phyloP scores from a whole-genome alignment of 768 basidiomycete genomes.

The Cystobasidium ongulense region DNA sequence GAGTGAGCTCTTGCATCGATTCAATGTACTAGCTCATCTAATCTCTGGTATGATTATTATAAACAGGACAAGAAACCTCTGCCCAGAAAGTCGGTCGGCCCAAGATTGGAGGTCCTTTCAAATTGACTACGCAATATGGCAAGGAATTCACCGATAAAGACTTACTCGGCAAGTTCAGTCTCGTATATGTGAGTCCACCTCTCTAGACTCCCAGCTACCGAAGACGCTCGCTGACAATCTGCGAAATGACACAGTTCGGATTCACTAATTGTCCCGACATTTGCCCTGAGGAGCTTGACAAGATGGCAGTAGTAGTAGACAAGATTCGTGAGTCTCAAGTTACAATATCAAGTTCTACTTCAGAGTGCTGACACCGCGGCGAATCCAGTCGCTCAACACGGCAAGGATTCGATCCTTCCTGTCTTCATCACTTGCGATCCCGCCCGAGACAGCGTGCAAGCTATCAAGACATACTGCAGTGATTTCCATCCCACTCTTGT shows the following conservation, averaged over 20 bases:
- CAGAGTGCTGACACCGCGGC: not conserved
- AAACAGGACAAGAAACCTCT: conserved; percentile 65
- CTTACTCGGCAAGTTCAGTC: conserved; percentile 78
- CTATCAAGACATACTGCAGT: conserved; percentile 49
- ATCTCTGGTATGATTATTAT: not conserved
- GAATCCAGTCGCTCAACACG: conserved; percentile 59
- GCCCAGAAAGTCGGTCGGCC: conserved; percentile 72
- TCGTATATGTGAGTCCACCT: conserved; percentile 44
- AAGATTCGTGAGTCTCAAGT: conserved; percentile 55
- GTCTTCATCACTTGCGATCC: conserved; percentile 96
- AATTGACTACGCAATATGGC: conserved; percentile 59
- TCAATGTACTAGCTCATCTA: not conserved
- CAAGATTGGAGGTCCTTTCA: conserved; percentile 83
- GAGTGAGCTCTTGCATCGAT: conserved; percentile 50
- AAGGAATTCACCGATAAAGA: conserved; percentile 71
- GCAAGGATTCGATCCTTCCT: conserved; percentile 63
- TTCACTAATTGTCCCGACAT: conserved; percentile 99
- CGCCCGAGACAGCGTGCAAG: conserved; percentile 64
- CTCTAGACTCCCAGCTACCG: not conserved
- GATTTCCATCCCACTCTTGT: conserved; percentile 89
- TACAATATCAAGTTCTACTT: not conserved
- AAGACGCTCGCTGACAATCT: conserved; percentile 48
- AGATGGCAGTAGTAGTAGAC: conserved; percentile 70
- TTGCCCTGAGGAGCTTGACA: conserved; percentile 95
- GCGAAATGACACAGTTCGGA: conserved; percentile 60